phyloP scores from a whole-genome alignment of 768 basidiomycete species.

The Inosperma sp. region DNA sequence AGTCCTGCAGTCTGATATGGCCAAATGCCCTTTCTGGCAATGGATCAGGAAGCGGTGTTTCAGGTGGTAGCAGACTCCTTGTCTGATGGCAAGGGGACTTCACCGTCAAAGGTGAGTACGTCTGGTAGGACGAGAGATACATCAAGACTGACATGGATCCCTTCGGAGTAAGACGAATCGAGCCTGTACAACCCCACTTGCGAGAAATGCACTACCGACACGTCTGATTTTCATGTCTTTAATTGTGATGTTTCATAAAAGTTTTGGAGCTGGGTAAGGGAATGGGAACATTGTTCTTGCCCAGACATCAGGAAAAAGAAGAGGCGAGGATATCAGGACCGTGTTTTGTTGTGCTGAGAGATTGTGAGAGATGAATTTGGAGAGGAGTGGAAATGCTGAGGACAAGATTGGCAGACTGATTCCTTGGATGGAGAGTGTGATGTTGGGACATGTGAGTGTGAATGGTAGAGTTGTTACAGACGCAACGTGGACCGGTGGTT shows the following conservation, averaged over 20 bases:
- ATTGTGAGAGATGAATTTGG: conserved; percentile 59
- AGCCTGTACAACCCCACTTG: conserved; percentile 66
- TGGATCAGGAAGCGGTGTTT: conserved; percentile 57
- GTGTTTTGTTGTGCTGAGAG: conserved; percentile 53
- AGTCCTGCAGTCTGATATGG: conserved; percentile 65
- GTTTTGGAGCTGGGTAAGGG: conserved; percentile 55
- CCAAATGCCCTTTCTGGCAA: conserved; percentile 72
- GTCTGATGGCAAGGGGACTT: conserved; percentile 37
- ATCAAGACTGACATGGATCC: conserved; percentile 60
- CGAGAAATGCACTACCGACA: conserved; percentile 44
- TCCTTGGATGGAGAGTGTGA: conserved; percentile 55
- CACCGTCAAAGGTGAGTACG: conserved; percentile 73
- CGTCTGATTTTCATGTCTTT: conserved; percentile 64
- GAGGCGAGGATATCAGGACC: conserved; percentile 52
- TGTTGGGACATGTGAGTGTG: conserved; percentile 61
- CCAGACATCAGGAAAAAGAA: conserved; percentile 44
- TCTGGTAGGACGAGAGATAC: conserved; percentile 69
- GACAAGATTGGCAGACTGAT: conserved; percentile 48
- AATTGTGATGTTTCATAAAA: conserved; percentile 71
- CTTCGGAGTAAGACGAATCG: conserved; percentile 62
- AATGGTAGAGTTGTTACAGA: conserved; percentile 53
- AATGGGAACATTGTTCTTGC: conserved; percentile 58
- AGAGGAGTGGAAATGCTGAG: conserved; percentile 41
- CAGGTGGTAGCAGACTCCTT: conserved; percentile 30
- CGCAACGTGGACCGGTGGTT: conserved; percentile 44